A percentile compares a stretch with the other conserved stretches of the same genome.
Conservation (phyloP, 2,329 filamentous ascomycete species). For the Beauveria medogensis region DNA sequence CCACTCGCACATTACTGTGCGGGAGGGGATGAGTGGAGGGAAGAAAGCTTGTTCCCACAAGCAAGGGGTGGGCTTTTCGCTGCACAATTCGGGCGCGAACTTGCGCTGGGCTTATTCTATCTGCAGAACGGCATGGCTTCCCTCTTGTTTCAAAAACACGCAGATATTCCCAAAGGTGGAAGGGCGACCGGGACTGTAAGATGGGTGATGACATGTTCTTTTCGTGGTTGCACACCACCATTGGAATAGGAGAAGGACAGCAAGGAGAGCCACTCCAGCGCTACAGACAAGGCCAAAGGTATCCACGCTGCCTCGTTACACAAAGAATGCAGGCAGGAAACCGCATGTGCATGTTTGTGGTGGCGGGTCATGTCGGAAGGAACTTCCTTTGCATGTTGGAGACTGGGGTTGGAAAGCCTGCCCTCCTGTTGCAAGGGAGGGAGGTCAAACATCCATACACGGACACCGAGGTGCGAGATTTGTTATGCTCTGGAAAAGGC, state of each 20-base stretch:
- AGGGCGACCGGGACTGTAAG: neutral
- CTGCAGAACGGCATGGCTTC: neutral
- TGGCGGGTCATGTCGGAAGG: neutral
- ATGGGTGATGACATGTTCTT: neutral
- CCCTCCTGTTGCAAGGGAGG: too few relatives aligned
- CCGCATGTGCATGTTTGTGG: neutral
- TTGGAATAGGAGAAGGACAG: neutral
- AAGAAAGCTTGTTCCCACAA: neutral
- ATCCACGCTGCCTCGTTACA: too few relatives aligned
- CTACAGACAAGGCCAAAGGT: too few relatives aligned
- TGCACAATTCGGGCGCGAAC: slow-evolving; percentile 4
- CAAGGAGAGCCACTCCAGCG: too few relatives aligned
- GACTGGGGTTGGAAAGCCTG: too few relatives aligned
- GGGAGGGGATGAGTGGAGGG: neutral
- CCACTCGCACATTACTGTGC: neutral
- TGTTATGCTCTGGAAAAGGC: too few relatives aligned
- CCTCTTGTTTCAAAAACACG: neutral
- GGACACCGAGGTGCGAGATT: too few relatives aligned
- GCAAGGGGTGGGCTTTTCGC: neutral
- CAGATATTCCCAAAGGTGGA: neutral
- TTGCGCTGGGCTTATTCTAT: slow-evolving; percentile 5
- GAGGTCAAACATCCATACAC: too few relatives aligned
- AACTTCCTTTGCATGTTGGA: neutral
- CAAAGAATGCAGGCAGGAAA: too few relatives aligned
- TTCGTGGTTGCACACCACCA: neutral